These are phyloP conservation scores for Phragmites australis DNA, from an alignment of 176 grass and related monocot genomes.

Conservation along the genomic window DNA sequence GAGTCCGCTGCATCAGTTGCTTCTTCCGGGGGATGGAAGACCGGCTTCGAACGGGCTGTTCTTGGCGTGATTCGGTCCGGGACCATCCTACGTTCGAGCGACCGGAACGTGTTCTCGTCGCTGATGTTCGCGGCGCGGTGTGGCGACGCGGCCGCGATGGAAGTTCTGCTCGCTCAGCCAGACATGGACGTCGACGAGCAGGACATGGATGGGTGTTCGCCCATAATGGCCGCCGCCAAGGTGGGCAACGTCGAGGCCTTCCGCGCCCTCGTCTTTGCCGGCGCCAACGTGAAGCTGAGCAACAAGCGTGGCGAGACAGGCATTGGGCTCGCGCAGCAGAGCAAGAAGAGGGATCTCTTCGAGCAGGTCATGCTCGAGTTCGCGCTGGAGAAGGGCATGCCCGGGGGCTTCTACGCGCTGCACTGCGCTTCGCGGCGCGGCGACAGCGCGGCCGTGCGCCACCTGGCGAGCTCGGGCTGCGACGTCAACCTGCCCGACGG, in stretches of 20 bases:
- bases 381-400: conserved; percentile 80
- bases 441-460: conserved; percentile 53
- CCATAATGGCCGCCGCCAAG: conserved; percentile 65
- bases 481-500: conserved; percentile 74
- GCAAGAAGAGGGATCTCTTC: conserved; percentile 81
- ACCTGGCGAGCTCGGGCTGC: conserved; percentile 57
- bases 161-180: conserved; percentile 55
- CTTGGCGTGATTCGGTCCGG: conserved; percentile 53
- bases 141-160: conserved; percentile 55
- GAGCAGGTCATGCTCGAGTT: conserved; percentile 97
- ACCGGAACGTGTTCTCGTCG: conserved; percentile 60
- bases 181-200: conserved; percentile 65
- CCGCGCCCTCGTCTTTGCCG: conserved; percentile 72
- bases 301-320: conserved; percentile 63
- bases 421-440: conserved; percentile 77
- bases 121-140: conserved; percentile 56
- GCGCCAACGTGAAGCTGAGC: conserved; percentile 63
- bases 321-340: conserved; percentile 59
- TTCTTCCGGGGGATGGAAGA: conserved; percentile 49
- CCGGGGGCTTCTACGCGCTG: conserved; percentile 74
- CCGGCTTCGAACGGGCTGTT: conserved; percentile 51
- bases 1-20: conserved; percentile 51
- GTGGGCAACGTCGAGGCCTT: conserved; percentile 72
- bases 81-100: conserved; percentile 57
- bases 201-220: conserved; percentile 64